These are phyloP conservation scores for Cyberlindnera mycetangii DNA, from an alignment of 805 yeast genomes.

Conservation along the genomic window DNA sequence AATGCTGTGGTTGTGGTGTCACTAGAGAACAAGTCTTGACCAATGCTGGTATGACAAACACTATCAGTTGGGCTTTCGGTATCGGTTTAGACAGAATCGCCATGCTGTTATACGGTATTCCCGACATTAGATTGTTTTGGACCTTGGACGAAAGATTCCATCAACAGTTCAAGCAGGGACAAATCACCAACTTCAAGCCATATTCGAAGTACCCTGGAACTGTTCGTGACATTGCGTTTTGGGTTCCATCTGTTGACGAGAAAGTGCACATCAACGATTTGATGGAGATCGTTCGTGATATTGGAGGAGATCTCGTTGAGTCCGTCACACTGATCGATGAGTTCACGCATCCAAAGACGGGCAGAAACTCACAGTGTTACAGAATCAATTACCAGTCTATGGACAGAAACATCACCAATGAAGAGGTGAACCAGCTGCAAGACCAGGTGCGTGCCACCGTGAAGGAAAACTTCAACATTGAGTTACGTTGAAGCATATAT, in stretches of 20 bases:
- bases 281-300: slow-evolving; percentile 85
- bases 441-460: slow-evolving; percentile 59
- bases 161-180: slow-evolving; percentile 63
- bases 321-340: slow-evolving; percentile 78
- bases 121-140: slow-evolving; percentile 95
- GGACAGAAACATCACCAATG: slow-evolving; percentile 88
- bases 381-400: slow-evolving; percentile 90
- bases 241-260: slow-evolving; percentile 56
- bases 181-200: slow-evolving; percentile 73
- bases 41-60: slow-evolving; percentile 64
- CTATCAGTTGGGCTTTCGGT: slow-evolving; percentile 97
- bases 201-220: slow-evolving; percentile 91
- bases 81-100: slow-evolving; percentile 93
- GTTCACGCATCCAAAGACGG: slow-evolving; percentile 81
- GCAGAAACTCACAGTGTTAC: slow-evolving; percentile 77
- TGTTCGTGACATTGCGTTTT: slow-evolving; percentile 84
- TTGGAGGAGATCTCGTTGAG: slow-evolving; percentile 87
- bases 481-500: slow-evolving; percentile 40
- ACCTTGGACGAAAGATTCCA: slow-evolving; percentile 73
- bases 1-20: slow-evolving; percentile 94
- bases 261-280: slow-evolving; percentile 78
- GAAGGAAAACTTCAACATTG: slow-evolving; percentile 49
- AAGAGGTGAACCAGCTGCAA: slow-evolving; percentile 77
- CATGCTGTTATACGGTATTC: slow-evolving; percentile 91
- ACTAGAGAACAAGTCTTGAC: slow-evolving; percentile 75